Evolutionary conservation across 306 rosid species (phyloP), one percentile per base, ranked within the genome.

Genomic region (Vigna radiata): DNA sequence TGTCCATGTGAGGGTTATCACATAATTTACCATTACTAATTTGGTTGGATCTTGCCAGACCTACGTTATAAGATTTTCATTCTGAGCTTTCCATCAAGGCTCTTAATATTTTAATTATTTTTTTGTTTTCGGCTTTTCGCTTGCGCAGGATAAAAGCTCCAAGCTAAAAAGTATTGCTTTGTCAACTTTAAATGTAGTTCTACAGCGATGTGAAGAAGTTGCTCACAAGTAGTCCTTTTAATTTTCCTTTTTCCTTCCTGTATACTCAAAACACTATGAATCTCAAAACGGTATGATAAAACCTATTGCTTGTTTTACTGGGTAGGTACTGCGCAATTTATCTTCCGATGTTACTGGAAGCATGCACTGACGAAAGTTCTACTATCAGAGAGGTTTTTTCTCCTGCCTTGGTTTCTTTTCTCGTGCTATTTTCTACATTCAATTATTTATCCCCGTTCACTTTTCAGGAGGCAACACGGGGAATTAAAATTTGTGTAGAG

Each of bases 401-500:
- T 73, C 62, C 12, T 60, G 25, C 27, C 69, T 74, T 56, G 52
- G 21, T 73, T 73, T 82, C 33, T 49, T 72, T 37, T 16, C 21
- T 33, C 1, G 36, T 14, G 25, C 33, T 64, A 6, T 48, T 65
- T 70, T 80, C 41, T 29, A 12, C 29, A 21, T 49, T 33, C 25
- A 55, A 48, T 55, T 59, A 50, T 18, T 72, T 66, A 17, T 29
- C 58, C 52, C 18, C 17, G 46, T n/a, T 36, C 33, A 29, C 3
- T 82, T 79, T 78, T 83, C 82, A 85, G 89, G 89, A 86, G 27
- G 85, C 83, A 44, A 59, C 33, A 11, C 65, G 83, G 19, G 86
- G 86, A 72, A 76, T 86, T 79, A 76, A 86, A 61, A 76, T 86
- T 37, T 79, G 58, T 68, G 89, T 81, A 3, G 89, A 86, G 68